Conservation (phyloP, 768 basidiomycete species). For the Panaeolus cyanescens region DNA sequence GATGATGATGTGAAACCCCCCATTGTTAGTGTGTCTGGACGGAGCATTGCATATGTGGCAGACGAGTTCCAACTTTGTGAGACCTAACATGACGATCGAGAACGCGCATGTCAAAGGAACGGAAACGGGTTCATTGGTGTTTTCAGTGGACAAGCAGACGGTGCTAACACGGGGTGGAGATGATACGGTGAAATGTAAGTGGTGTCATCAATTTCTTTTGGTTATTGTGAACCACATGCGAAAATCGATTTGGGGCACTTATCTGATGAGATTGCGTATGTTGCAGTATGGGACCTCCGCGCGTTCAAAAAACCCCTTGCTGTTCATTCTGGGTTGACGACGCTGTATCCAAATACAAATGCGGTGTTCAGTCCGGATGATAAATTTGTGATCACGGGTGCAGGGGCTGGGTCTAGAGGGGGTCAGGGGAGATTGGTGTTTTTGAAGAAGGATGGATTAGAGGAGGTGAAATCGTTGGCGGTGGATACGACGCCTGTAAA, state of each 20-base stretch:
- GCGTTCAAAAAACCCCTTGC: constrained; percentile 88
- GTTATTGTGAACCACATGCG: background rate
- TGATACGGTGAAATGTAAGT: constrained; percentile 92
- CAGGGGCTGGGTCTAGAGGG: constrained; percentile 66
- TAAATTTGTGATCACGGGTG: constrained; percentile 84
- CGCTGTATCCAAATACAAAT: constrained; percentile 91
- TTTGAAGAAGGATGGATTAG: constrained; percentile 68
- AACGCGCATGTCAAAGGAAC: constrained; percentile 85
- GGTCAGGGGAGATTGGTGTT: constrained; percentile 74
- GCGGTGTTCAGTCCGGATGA: constrained; percentile 96
- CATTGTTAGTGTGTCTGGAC: constrained; percentile 74
- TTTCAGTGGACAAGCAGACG: constrained; percentile 86
- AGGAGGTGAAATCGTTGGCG: constrained; percentile 64
- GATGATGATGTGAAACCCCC: constrained; percentile 16
- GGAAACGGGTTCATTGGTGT: constrained; percentile 85
- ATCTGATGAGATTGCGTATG: constrained; percentile 7
- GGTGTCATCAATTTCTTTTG: constrained; percentile 11
- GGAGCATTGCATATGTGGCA: constrained; percentile 95
- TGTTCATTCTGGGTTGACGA: constrained; percentile 61
- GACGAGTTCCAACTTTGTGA: constrained; percentile 87
- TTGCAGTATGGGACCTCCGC: constrained; percentile 90
- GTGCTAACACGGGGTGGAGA: constrained; percentile 91
- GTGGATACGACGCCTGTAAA: constrained; percentile 84
- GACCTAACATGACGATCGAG: constrained; percentile 86
- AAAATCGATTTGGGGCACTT: background rate